Conservation (phyloP, 2,329 filamentous ascomycete species). For the Colletotrichum liriopes region DNA sequence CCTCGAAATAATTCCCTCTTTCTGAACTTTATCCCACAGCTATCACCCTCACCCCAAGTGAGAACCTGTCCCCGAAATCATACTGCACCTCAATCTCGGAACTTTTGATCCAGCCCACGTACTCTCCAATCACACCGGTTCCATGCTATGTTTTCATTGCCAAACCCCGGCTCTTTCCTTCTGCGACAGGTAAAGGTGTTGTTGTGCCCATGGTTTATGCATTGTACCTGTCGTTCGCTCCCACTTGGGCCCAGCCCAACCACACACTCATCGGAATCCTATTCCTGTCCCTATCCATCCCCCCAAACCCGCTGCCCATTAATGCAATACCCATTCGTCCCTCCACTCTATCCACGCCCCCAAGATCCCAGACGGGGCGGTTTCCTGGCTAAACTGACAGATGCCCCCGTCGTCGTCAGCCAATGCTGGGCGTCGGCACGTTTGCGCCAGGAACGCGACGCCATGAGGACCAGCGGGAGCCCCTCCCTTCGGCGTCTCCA, state of each 20-base stretch:
- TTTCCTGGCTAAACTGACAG: conserved; percentile 26
- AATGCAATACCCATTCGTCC: conserved; percentile 1
- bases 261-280: conserved; percentile 1
- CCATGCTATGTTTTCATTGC: not conserved
- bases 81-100: conserved; percentile 1
- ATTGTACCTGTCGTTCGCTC: conserved; percentile 39
- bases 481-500: conserved; percentile 17
- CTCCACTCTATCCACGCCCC: conserved; percentile 36
- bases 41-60: not conserved
- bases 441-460: conserved; percentile 42
- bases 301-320: not conserved
- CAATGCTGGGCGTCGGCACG: conserved; percentile 42
- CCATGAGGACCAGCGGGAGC: conserved; percentile 6
- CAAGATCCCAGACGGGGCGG: conserved; percentile 23
- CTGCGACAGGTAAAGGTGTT: conserved; percentile 4
- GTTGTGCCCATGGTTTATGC: conserved; percentile 23
- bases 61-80: not conserved
- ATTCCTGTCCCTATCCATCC: conserved; percentile 7
- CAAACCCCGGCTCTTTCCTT: conserved; percentile 5
- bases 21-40: not conserved
- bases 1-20: conserved; percentile 3
- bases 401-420: conserved; percentile 39
- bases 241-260: conserved; percentile 21
- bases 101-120: not conserved
- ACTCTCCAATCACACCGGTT: too few species aligned